Conservation (phyloP, 164 flowering plant species). For the Magnolia sinica region DNA sequence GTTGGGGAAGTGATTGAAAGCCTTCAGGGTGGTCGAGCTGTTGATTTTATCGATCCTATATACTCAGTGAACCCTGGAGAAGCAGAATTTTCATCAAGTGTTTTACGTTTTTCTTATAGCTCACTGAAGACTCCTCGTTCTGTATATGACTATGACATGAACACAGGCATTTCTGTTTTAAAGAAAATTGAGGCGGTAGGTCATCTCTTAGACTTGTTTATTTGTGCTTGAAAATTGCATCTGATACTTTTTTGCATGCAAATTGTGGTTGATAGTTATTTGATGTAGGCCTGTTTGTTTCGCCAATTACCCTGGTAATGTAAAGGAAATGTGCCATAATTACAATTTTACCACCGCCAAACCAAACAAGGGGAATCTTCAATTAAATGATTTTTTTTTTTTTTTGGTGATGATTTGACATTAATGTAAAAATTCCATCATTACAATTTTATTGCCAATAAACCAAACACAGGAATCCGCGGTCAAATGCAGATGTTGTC, state of each 20-base stretch:
- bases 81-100: slow-evolving; percentile 60
- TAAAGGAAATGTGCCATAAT: too few species aligned
- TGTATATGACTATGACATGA: slow-evolving; percentile 87
- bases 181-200: slow-evolving; percentile 72
- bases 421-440: too few species aligned
- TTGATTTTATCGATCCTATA: slow-evolving; percentile 73
- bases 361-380: too few species aligned
- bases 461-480: too few species aligned
- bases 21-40: slow-evolving; percentile 56
- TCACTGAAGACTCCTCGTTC: slow-evolving; percentile 86
- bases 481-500: too few species aligned
- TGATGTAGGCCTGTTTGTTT: background rate
- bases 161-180: slow-evolving; percentile 58
- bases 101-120: slow-evolving; percentile 67
- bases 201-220: background rate
- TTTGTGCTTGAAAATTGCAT: background rate
- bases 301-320: too few species aligned
- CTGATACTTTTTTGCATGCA: background rate
- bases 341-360: too few species aligned
- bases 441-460: too few species aligned
- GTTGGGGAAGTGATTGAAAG: slow-evolving; percentile 50
- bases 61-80: slow-evolving; percentile 56
- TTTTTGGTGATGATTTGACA: too few species aligned
- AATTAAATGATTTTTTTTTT: too few species aligned
- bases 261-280: background rate